Percentiles rank a stretch among this genome's conserved stretches.
phyloP scores from a whole-genome alignment of 108 stramenopile genomes.

The Epipyxis sp. region DNA sequence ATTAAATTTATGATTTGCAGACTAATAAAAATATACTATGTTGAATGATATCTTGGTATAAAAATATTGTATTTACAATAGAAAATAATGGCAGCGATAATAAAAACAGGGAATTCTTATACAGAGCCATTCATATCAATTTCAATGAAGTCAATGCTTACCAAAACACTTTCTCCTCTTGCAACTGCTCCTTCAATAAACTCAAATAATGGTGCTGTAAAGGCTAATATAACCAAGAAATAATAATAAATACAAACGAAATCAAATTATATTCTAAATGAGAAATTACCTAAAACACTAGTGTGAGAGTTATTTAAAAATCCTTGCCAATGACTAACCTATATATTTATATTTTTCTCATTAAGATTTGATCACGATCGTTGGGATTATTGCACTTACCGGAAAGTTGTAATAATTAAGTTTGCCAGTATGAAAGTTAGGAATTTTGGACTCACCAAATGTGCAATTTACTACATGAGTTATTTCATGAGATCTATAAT shows the following conservation, averaged over 20 bases:
- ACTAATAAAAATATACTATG: too few species aligned
- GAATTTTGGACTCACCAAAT: not conserved
- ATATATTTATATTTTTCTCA: constrained; percentile 10
- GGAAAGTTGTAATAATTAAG: constrained; percentile 28
- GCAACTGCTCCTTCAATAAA: constrained; percentile 33
- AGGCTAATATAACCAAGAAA: constrained; percentile 8
- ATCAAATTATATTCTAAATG: not conserved
- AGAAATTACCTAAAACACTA: not conserved
- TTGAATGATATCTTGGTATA: too few species aligned
- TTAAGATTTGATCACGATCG: constrained; percentile 20
- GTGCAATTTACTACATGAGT: constrained; percentile 43
- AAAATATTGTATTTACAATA: too few species aligned
- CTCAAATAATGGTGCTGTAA: constrained; percentile 11
- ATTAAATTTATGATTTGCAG: too few species aligned
- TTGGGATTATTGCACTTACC: not conserved
- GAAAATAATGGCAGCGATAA: too few species aligned
- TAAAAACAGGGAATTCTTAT: too few species aligned
- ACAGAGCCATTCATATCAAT: too few species aligned
- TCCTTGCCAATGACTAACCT: constrained; percentile 28
- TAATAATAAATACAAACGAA: not conserved
- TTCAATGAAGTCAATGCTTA: too few species aligned
- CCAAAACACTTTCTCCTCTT: constrained; percentile 34
- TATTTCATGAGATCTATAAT: constrained; percentile 29
- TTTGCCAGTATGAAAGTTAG: constrained; percentile 3
- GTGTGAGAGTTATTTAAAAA: not conserved